Conservation (phyloP, 192 early-diverging fungal species). For the Backusella tarrabulga region DNA sequence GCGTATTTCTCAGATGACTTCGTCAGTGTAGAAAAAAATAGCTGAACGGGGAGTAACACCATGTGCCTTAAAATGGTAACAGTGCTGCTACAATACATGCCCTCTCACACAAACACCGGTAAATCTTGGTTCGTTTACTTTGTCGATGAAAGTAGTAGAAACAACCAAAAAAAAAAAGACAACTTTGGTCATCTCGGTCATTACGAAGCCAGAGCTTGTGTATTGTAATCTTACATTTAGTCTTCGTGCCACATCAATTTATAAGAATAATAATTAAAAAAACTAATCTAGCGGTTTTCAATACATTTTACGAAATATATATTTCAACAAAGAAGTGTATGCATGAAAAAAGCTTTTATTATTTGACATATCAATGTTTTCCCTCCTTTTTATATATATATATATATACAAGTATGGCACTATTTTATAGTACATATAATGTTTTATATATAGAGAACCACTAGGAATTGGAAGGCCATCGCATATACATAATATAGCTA, state of each 20-base stretch:
- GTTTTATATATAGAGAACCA: background rate
- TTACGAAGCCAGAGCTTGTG: background rate
- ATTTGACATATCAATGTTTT: background rate
- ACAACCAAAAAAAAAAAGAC: background rate
- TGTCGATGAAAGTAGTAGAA: background rate
- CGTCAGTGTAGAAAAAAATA: background rate
- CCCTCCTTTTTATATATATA: background rate
- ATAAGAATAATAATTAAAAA: background rate
- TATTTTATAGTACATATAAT: background rate
- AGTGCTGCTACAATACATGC: background rate
- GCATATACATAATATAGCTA: background rate
- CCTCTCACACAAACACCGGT: background rate
- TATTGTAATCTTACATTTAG: background rate
- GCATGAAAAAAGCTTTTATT: background rate
- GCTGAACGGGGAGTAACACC: background rate
- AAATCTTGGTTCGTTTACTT: background rate
- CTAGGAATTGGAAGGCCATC: background rate
- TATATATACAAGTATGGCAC: background rate
- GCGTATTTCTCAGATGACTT: background rate
- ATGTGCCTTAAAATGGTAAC: constrained; percentile 6
- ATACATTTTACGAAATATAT: background rate
- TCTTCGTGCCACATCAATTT: background rate
- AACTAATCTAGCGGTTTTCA: background rate
- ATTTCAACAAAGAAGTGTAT: background rate
- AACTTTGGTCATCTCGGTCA: background rate